Percentiles rank a stretch among this genome's conserved stretches.
These are phyloP conservation scores for Nicotiana tomentosiformis DNA, from an alignment of 257 asterid genomes.

Conservation along the genomic window DNA sequence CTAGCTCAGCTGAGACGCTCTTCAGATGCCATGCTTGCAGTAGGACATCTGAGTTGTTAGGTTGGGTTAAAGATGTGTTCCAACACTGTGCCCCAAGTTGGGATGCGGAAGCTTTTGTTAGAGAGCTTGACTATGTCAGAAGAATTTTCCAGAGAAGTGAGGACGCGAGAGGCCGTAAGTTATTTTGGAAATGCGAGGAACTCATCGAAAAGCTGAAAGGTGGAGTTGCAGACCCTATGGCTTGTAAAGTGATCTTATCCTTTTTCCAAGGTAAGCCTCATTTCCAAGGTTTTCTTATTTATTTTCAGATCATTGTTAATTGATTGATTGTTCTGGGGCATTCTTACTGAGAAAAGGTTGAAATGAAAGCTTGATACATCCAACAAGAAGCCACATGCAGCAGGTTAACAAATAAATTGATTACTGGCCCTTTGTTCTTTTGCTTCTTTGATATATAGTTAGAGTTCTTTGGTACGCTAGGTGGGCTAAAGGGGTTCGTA, in stretches of 20 bases:
- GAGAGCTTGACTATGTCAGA: constrained; percentile 89
- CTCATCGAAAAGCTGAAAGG: constrained; percentile 63
- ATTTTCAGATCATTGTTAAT: background rate
- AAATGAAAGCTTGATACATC: background rate
- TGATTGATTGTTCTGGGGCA: background rate
- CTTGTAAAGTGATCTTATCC: constrained; percentile 56
- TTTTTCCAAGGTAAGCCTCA: constrained; percentile 71
- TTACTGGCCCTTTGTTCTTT: background rate
- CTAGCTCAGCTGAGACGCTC: constrained; percentile 71
- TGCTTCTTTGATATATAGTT: background rate
- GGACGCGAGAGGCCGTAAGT: constrained; percentile 70
- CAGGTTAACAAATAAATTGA: background rate
- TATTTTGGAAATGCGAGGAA: constrained; percentile 81
- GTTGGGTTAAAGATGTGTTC: constrained; percentile 96
- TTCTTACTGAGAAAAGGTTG: background rate
- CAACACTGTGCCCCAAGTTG: constrained; percentile 92
- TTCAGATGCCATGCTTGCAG: constrained; percentile 87
- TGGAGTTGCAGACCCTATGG: constrained; percentile 62
- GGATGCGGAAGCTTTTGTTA: constrained; percentile 78
- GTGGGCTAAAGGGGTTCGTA: background rate
- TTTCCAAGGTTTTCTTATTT: background rate
- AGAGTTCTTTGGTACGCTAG: background rate
- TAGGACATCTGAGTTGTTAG: constrained; percentile 78
- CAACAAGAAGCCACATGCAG: background rate
- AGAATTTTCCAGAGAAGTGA: constrained; percentile 81